Conservation (phyloP, 1,284 basidiomycete species). For the Ganoderma sp. region DNA sequence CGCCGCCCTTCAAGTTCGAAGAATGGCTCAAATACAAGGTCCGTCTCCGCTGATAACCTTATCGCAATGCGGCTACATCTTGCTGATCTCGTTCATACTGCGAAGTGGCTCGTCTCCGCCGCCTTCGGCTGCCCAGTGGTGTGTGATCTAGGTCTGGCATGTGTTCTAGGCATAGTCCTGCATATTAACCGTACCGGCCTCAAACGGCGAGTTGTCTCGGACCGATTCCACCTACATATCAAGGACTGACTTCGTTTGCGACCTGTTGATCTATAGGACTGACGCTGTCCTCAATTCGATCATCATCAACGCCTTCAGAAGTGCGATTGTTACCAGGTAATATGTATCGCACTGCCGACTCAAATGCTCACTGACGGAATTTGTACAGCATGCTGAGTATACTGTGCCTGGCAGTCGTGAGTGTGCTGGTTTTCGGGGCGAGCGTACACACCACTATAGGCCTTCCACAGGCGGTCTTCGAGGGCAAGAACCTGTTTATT, state of each 20-base stretch:
- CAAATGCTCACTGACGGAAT: not conserved
- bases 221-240: too few relatives aligned
- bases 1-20: not conserved
- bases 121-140: not conserved
- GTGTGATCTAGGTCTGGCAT: not conserved
- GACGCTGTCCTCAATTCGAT: not conserved
- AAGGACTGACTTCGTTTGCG: not conserved
- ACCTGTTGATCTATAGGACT: not conserved
- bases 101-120: not conserved
- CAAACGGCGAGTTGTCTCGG: not conserved
- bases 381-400: not conserved
- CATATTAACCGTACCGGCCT: not conserved
- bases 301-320: conserved; percentile 1
- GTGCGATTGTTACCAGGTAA: not conserved
- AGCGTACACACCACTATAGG: not conserved
- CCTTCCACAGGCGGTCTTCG: not conserved
- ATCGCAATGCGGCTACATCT: too few relatives aligned
- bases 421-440: not conserved
- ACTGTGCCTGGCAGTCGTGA: not conserved
- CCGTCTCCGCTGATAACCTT: not conserved
- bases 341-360: not conserved
- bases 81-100: not conserved
- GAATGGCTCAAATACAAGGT: not conserved
- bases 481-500: not conserved
- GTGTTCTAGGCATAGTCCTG: not conserved